Evolutionary conservation across 164 flowering plant genomes (phyloP).

Genomic region (Macadamia integrifolia): DNA sequence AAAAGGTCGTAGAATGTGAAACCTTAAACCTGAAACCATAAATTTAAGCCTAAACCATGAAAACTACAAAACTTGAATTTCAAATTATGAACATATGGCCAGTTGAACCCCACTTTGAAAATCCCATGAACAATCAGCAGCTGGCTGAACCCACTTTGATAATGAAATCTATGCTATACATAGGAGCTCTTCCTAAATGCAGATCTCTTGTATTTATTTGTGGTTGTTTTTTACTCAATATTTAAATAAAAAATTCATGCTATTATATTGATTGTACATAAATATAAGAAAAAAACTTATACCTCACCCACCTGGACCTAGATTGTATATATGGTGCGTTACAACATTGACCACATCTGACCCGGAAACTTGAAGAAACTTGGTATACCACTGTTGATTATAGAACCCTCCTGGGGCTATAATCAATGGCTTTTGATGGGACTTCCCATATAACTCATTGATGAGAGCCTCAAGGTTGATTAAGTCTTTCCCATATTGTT

Average conservation of each 20-base stretch:
- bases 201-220: no score
- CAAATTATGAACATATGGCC: no score
- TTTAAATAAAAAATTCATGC: not conserved
- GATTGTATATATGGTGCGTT: constrained; percentile 63
- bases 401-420: constrained; percentile 77
- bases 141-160: no score
- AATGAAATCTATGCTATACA: no score
- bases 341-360: constrained; percentile 34
- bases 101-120: no score
- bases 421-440: constrained; percentile 32
- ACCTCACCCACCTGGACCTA: constrained; percentile 38
- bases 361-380: constrained; percentile 57
- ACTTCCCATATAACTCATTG: constrained; percentile 32
- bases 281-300: not conserved
- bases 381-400: constrained; percentile 40
- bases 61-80: no score
- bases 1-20: no score
- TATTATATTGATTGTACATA: not conserved
- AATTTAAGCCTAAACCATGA: no score
- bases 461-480: constrained; percentile 36
- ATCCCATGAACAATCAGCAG: no score
- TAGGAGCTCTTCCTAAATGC: no score
- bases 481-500: constrained; percentile 52
- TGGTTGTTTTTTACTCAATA: no score
- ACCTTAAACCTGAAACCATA: no score